phyloP scores from a whole-genome alignment of 1,284 basidiomycete species.

The Golubevia sp. region DNA sequence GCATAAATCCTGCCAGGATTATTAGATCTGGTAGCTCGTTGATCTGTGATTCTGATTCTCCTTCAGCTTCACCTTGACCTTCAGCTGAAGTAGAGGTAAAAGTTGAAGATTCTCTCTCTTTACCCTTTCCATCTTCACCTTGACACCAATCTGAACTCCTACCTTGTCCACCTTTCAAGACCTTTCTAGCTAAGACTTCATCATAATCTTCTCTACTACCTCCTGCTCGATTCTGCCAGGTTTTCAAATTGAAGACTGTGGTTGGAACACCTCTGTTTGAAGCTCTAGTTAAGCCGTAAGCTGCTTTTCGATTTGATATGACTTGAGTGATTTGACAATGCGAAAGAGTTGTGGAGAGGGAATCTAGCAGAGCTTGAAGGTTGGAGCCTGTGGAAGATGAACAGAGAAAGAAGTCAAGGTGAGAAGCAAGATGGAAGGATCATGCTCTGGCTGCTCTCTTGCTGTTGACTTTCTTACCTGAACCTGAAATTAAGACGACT shows the following conservation, averaged over 20 bases:
- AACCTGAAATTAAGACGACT: slow-evolving; percentile 56
- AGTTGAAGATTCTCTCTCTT: background rate
- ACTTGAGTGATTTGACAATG: slow-evolving; percentile 77
- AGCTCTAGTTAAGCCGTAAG: slow-evolving; percentile 85
- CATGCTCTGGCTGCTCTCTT: background rate
- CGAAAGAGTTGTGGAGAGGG: slow-evolving; percentile 62
- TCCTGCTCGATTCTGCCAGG: slow-evolving; percentile 77
- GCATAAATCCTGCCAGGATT: slow-evolving; percentile 97
- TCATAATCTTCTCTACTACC: slow-evolving; percentile 86
- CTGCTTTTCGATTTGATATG: slow-evolving; percentile 88
- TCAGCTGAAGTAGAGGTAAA: too few relatives aligned
- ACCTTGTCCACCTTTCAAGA: slow-evolving; percentile 64
- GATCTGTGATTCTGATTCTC: background rate
- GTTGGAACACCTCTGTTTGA: slow-evolving; percentile 79
- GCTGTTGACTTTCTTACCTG: slow-evolving; percentile 13
- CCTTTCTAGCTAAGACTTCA: slow-evolving; percentile 75
- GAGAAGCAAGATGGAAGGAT: background rate
- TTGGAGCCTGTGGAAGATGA: slow-evolving; percentile 74
- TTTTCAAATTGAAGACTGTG: slow-evolving; percentile 80
- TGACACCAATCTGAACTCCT: too few relatives aligned
- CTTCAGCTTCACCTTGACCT: background rate
- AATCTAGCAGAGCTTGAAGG: slow-evolving; percentile 92
- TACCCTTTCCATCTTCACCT: too few relatives aligned
- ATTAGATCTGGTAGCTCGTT: slow-evolving; percentile 74
- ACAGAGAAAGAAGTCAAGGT: background rate